phyloP scores from a whole-genome alignment of 257 asterid genomes.

The Thymus quinquecostatus region DNA sequence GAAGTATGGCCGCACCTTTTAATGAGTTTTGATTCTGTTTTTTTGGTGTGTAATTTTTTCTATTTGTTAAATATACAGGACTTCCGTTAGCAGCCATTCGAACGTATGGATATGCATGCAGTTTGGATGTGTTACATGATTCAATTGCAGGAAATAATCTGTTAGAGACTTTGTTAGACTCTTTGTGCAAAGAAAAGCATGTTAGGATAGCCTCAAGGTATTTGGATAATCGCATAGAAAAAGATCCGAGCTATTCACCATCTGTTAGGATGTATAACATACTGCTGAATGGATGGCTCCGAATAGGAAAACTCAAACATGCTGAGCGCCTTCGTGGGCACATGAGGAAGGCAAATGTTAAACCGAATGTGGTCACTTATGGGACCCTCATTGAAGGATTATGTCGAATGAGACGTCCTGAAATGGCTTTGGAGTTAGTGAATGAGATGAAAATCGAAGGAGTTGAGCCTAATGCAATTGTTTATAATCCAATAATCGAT shows the following conservation, averaged over 20 bases:
- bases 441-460: slow-evolving; percentile 65
- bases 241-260: slow-evolving; percentile 60
- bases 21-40: not conserved
- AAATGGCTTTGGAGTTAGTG: slow-evolving; percentile 63
- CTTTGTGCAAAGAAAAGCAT: slow-evolving; percentile 82
- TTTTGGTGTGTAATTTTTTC: slow-evolving; percentile 4
- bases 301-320: slow-evolving; percentile 58
- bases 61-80: slow-evolving; percentile 47
- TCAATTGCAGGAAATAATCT: slow-evolving; percentile 42
- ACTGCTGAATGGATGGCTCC: slow-evolving; percentile 76
- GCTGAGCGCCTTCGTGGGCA: slow-evolving; percentile 67
- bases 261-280: slow-evolving; percentile 63
- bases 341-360: slow-evolving; percentile 62
- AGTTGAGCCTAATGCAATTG: slow-evolving; percentile 65
- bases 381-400: slow-evolving; percentile 88
- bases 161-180: slow-evolving; percentile 69
- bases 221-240: slow-evolving; percentile 44
- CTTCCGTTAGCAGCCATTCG: slow-evolving; percentile 62
- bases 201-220: slow-evolving; percentile 69
- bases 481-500: slow-evolving; percentile 76
- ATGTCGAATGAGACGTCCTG: slow-evolving; percentile 61
- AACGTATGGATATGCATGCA: slow-evolving; percentile 59
- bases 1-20: not conserved
- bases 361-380: slow-evolving; percentile 70
- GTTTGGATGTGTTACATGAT: slow-evolving; percentile 45